Percentiles rank a stretch among this genome's conserved stretches.
phyloP scores from a whole-genome alignment of 257 asterid genomes.

The Fraxinus pennsylvanica region DNA sequence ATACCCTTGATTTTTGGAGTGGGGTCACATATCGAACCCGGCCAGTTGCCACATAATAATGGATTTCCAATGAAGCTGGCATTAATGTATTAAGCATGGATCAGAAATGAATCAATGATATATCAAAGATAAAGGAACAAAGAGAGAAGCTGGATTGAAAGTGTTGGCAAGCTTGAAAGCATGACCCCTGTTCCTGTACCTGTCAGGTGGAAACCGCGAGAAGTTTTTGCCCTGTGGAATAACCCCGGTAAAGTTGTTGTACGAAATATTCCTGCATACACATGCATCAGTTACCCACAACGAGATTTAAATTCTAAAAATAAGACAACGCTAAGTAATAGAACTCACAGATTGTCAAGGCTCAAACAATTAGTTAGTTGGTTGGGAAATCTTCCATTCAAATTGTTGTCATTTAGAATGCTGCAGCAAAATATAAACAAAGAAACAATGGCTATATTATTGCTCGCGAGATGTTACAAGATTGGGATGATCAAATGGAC shows the following conservation, averaged over 20 bases:
- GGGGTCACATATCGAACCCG: slow-evolving; percentile 81
- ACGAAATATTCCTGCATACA: slow-evolving; percentile 67
- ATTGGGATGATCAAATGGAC: background rate
- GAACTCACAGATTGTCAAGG: slow-evolving; percentile 73
- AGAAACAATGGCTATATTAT: background rate
- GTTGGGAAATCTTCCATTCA: slow-evolving; percentile 79
- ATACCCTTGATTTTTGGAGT: slow-evolving; percentile 66
- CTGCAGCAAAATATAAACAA: slow-evolving; percentile 44
- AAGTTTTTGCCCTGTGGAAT: slow-evolving; percentile 75
- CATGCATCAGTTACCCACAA: slow-evolving; percentile 24
- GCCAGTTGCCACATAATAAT: slow-evolving; percentile 84
- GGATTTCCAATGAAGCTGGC: slow-evolving; percentile 82
- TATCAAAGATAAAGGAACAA: background rate
- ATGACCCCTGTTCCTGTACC: slow-evolving; percentile 39
- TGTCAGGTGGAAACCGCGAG: slow-evolving; percentile 77
- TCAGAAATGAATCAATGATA: slow-evolving; percentile 10
- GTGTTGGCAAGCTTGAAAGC: background rate
- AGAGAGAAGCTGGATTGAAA: background rate
- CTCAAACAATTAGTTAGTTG: slow-evolving; percentile 79
- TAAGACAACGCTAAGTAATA: background rate
- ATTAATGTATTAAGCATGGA: slow-evolving; percentile 16
- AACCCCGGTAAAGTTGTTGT: slow-evolving; percentile 79
- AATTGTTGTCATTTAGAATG: slow-evolving; percentile 59
- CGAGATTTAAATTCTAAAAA: background rate
- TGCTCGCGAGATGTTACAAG: background rate